These are phyloP conservation scores for Globisporangium heterothallicum DNA, from an alignment of 352 stramenopile genomes.

Conservation along the genomic window DNA sequence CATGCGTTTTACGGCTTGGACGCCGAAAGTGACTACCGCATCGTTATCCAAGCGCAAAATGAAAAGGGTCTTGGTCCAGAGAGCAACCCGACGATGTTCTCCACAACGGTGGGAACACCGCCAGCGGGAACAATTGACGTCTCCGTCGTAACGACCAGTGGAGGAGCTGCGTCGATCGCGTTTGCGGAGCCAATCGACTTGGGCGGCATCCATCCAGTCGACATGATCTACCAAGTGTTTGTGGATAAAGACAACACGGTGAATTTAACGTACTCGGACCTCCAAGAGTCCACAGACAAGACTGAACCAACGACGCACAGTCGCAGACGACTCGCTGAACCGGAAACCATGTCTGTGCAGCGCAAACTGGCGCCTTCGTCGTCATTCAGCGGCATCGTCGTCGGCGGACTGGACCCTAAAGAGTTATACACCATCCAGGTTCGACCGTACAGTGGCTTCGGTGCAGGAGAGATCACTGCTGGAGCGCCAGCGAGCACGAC, in stretches of 20 bases:
- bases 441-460: slow-evolving; percentile 25
- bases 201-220: slow-evolving; percentile 24
- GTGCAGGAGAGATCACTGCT: slow-evolving; percentile 20
- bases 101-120: slow-evolving; percentile 23
- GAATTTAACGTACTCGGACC: slow-evolving; percentile 33
- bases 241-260: slow-evolving; percentile 27
- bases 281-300: background rate
- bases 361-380: slow-evolving; percentile 7
- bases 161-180: slow-evolving; percentile 36
- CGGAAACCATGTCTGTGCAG: background rate
- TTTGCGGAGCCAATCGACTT: slow-evolving; percentile 57
- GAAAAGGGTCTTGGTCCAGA: slow-evolving; percentile 24
- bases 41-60: slow-evolving; percentile 44
- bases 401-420: slow-evolving; percentile 42
- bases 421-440: slow-evolving; percentile 53
- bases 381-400: slow-evolving; percentile 13
- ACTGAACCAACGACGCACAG: background rate
- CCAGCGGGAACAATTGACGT: slow-evolving; percentile 29
- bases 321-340: slow-evolving; percentile 14
- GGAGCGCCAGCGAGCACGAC: slow-evolving; percentile 23
- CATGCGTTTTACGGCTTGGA: slow-evolving; percentile 40
- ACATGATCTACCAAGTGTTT: slow-evolving; percentile 48
- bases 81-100: slow-evolving; percentile 27
- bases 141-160: slow-evolving; percentile 21
- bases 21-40: slow-evolving; percentile 28